A percentile compares a stretch with the other conserved stretches of the same genome.
These are phyloP conservation scores for Stachybotrys chlorohalonatus DNA, from an alignment of 2,329 filamentous ascomycete genomes.

Conservation along the genomic window DNA sequence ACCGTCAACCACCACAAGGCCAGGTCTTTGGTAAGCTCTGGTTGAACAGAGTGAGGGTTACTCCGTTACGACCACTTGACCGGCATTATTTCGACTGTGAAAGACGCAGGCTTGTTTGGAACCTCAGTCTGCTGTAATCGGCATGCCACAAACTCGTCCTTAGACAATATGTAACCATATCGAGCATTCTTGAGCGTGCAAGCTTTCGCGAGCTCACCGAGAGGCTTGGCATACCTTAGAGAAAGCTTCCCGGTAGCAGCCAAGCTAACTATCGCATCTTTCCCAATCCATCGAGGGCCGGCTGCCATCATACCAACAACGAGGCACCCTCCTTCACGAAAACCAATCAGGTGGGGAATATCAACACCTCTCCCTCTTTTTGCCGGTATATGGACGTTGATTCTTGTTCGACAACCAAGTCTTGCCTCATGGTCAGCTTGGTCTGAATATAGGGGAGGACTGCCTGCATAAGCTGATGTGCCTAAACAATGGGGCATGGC, in stretches of 20 bases:
- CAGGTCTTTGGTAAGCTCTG: neutral
- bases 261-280: neutral
- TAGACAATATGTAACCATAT: neutral
- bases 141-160: neutral
- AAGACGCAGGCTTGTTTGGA: neutral
- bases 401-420: neutral
- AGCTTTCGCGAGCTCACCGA: neutral
- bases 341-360: neutral
- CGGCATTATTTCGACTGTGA: neutral
- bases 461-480: neutral
- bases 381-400: neutral
- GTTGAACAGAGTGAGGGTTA: neutral
- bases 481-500: neutral
- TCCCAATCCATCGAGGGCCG: neutral
- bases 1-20: neutral
- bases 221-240: neutral
- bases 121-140: too few species aligned
- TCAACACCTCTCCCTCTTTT: neutral
- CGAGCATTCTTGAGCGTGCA: neutral
- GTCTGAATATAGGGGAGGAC: neutral
- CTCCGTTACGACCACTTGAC: neutral
- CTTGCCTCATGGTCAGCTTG: neutral
- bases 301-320: neutral
- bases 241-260: neutral
- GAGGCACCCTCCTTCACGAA: neutral